Percentiles rank a stretch among this genome's conserved stretches.
phyloP scores from a whole-genome alignment of 305 asterid genomes.

The Fraxinus greggii region DNA sequence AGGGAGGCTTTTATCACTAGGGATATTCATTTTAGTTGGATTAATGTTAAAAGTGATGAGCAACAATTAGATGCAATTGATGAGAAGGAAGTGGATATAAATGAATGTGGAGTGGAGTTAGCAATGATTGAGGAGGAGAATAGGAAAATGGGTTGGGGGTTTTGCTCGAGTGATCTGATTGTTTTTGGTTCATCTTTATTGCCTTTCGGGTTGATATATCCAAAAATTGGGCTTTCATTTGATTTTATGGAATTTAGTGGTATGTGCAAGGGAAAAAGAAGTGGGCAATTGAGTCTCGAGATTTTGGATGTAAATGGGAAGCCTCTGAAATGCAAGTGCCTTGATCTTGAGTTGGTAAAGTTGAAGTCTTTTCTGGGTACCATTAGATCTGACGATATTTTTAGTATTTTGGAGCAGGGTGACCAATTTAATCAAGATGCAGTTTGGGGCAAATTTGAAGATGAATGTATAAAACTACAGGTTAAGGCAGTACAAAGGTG shows the following conservation, averaged over 20 bases:
- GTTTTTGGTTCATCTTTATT: constrained; percentile 68
- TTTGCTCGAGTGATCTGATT: constrained; percentile 66
- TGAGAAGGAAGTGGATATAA: constrained; percentile 20
- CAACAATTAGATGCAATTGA: constrained; percentile 17
- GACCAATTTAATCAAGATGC: constrained; percentile 28
- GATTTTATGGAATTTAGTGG: constrained; percentile 35
- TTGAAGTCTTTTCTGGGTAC: constrained; percentile 29
- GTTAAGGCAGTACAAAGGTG: constrained; percentile 53
- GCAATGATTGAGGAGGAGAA: constrained; percentile 36
- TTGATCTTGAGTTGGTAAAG: constrained; percentile 72
- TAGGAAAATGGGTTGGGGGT: constrained; percentile 70
- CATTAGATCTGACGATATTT: constrained; percentile 31
- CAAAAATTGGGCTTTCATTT: constrained; percentile 52
- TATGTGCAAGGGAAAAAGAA: constrained; percentile 25
- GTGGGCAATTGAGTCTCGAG: constrained; percentile 62
- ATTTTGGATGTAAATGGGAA: constrained; percentile 65
- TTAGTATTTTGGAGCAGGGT: constrained; percentile 32
- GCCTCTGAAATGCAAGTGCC: constrained; percentile 67
- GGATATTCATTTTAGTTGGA: constrained; percentile 78
- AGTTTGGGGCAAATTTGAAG: constrained; percentile 40
- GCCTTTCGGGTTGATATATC: constrained; percentile 82
- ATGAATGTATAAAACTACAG: constrained; percentile 46
- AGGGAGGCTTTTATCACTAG: constrained; percentile 47
- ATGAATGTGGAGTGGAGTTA: constrained; percentile 25
- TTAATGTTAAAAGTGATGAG: constrained; percentile 49